phyloP scores from a whole-genome alignment of 2,329 filamentous ascomycete genomes.

The Shiraia sp. region DNA sequence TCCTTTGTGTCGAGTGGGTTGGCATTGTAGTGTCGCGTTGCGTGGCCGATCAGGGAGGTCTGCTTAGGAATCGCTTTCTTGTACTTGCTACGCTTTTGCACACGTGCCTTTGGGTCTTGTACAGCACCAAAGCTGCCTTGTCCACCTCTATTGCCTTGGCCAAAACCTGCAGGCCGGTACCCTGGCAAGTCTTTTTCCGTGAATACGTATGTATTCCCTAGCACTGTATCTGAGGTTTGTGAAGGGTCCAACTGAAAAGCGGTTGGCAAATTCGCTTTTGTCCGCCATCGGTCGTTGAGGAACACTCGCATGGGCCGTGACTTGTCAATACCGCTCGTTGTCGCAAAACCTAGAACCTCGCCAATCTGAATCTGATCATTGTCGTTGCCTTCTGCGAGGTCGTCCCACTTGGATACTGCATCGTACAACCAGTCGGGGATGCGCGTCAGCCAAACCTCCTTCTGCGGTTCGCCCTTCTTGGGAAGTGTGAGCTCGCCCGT shows the following conservation, averaged over 20 bases:
- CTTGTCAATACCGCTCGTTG: constrained; percentile 31
- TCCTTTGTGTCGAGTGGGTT: constrained; percentile 51
- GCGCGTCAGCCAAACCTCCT: constrained; percentile 44
- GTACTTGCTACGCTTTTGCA: constrained; percentile 41
- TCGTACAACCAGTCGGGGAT: constrained; percentile 47
- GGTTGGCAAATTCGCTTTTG: constrained; percentile 78
- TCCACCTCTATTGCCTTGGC: constrained; percentile 27
- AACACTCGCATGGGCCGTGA: constrained; percentile 65
- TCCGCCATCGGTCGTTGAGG: constrained; percentile 64
- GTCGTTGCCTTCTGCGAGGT: constrained; percentile 40
- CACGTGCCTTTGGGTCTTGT: constrained; percentile 37
- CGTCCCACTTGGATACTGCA: constrained; percentile 41
- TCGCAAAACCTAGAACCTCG: constrained; percentile 35
- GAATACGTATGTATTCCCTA: constrained; percentile 88
- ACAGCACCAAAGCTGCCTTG: constrained; percentile 24
- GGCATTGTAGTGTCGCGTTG: constrained; percentile 60
- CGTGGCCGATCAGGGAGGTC: constrained; percentile 63
- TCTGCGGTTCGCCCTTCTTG: constrained; percentile 20
- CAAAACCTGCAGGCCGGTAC: constrained; percentile 54
- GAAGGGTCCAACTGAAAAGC: constrained; percentile 79
- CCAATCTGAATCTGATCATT: constrained; percentile 46
- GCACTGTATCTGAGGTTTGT: constrained; percentile 56
- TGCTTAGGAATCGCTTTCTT: constrained; percentile 45
- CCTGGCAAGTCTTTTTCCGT: constrained; percentile 90
- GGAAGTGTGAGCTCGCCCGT: constrained; percentile 48